Evolutionary conservation across 805 yeast genomes (phyloP).

Genomic region (Tetrapisispora pingtungensis): DNA sequence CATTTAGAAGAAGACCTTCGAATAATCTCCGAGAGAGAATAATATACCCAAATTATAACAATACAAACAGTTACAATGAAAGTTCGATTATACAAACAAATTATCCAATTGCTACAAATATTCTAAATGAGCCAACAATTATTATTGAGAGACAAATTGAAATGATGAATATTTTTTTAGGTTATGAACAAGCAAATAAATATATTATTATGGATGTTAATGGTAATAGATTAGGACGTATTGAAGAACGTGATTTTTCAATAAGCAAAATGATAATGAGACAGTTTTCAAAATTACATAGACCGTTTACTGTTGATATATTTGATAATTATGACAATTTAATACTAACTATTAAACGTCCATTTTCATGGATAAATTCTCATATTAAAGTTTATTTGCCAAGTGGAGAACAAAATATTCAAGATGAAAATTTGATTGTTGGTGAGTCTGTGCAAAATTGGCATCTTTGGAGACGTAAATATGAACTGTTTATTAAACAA

Average conservation of each 20-base stretch:
- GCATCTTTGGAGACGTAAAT: constrained; percentile 89
- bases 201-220: constrained; percentile 62
- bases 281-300: constrained; percentile 72
- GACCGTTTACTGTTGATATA: constrained; percentile 74
- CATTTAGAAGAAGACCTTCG: background rate
- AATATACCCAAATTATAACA: background rate
- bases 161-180: constrained; percentile 74
- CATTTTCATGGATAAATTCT: constrained; percentile 82
- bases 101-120: background rate
- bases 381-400: constrained; percentile 70
- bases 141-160: constrained; percentile 85
- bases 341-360: constrained; percentile 61
- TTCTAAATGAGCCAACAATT: constrained; percentile 70
- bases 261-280: constrained; percentile 60
- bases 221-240: constrained; percentile 69
- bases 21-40: background rate
- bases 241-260: constrained; percentile 75
- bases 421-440: constrained; percentile 35
- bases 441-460: constrained; percentile 90
- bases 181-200: constrained; percentile 84
- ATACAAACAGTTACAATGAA: background rate
- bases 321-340: constrained; percentile 54
- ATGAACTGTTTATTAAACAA: constrained; percentile 54
- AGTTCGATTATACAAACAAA: background rate
- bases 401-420: background rate